Evolutionary conservation across 148 eudicot genomes (phyloP).

Genomic region (Rhododendron mucronatum): DNA sequence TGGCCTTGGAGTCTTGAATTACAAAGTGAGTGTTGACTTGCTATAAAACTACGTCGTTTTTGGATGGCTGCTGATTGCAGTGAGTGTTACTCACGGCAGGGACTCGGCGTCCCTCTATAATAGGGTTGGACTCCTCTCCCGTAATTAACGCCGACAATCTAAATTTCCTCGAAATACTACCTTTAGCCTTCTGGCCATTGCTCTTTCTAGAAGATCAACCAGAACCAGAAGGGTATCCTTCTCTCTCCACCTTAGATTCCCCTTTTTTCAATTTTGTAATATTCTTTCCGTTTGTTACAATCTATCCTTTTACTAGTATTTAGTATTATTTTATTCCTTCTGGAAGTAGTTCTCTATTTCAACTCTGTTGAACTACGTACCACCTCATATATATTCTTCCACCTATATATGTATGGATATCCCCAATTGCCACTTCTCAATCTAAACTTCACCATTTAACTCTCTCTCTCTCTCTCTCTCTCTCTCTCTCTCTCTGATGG

Average conservation of each 20-base stretch:
- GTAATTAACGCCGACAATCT: too few relatives aligned
- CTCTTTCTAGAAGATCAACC: neutral
- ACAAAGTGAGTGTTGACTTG: too few relatives aligned
- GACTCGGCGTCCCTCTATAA: too few relatives aligned
- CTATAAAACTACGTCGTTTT: too few relatives aligned
- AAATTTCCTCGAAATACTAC: too few relatives aligned
- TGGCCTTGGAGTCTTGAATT: too few relatives aligned
- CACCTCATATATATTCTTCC: neutral
- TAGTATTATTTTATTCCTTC: neutral
- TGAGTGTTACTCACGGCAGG: too few relatives aligned
- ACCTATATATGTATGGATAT: neutral
- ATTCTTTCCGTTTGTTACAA: neutral
- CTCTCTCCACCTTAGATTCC: neutral
- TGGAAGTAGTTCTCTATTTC: neutral
- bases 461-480: neutral
- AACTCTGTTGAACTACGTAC: neutral
- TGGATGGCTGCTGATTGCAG: too few relatives aligned
- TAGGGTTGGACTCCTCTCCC: too few relatives aligned
- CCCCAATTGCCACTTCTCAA: neutral
- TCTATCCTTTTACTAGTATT: neutral
- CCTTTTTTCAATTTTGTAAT: neutral
- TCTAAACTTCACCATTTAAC: neutral
- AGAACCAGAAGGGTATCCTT: neutral
- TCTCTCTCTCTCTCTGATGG: conserved; percentile 3
- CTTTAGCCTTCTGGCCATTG: too few relatives aligned